Base-by-base conservation (phyloP, 306 rosid genomes). In the Trichosanthes cucumerina region DNA sequence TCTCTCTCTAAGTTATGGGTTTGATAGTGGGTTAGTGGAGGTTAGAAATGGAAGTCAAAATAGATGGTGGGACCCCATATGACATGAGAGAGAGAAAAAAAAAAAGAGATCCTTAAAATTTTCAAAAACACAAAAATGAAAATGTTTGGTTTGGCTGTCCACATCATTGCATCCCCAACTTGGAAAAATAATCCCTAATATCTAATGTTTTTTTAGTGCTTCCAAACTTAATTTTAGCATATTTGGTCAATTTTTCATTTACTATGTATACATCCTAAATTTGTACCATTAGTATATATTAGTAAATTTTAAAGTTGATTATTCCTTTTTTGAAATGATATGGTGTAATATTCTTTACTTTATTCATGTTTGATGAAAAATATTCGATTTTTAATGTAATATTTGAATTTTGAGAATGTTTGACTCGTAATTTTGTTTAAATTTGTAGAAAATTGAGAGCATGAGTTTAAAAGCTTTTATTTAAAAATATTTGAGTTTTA, bases 91-190 rank as follows among this genome's bases (percentile, higher is more conserved):
- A 59, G 65, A 66, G n/a, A n/a, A n/a, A n/a, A n/a, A n/a, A n/a
- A n/a, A 23, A 21, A 23, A 64, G 26, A 64, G 46, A 64, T 69
- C 76, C 75, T 69, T 69, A 43, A 43, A 41, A 41, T 69, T 69
- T 69, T 41, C 76, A 69, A 69, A 69, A 69, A 69, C 6, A n/a
- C 28, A 69, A 41, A 69, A 69, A 15, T 16, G 9, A n/a, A 69
- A 69, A 43, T 13, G 52, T 66, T 38, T 66, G 76, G 53, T 69
- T 43, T 43, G 76, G 36, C 5, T 43, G 76, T 69, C 76, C 54
- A 69, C 76, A 69, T 69, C 76, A 69, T 69, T 68, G 53, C 75
- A 59, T 43, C 34, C 53, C 33, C 75, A 39, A 68, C 50, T 66
- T 18, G 47, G 24, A 59, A 59, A 58, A 65, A 44, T 1, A 44